Evolutionary conservation across 441 rosid species (phyloP), one percentile per base, ranked within the genome.

Genomic region (Populus hybrid): DNA sequence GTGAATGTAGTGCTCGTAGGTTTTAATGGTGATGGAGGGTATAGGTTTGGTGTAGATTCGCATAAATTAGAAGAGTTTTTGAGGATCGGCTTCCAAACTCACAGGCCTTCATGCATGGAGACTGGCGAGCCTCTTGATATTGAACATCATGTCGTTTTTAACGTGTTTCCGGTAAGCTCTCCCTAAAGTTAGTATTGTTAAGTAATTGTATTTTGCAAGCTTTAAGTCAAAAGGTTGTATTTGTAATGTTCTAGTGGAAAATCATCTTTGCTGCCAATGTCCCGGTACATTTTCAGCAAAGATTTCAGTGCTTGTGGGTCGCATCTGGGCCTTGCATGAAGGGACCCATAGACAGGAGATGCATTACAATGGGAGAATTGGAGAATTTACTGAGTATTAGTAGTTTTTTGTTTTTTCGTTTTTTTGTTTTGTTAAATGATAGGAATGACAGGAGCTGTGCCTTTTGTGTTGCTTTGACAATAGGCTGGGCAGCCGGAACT

Each of bases 401-500:
- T 57, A 30, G 23, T 54, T 28, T 57, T 57, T 24, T 8, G 28
- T 21, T 0, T 32, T 32, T 6, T 34, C 2, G 67, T 61, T 68
- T 68, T 68, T 57, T 59, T 23, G 2, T 4, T 12, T 26, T 38
- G 38, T 80, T 28, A 46, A n/a, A 18, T 73, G 65, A 24, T 57
- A 2, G 20, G 30, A 35, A 50, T 72, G 50, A 74, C 66, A 40
- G 3, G 10, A 57, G 63, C 20, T 46, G 69, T 74, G 9, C 69
- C 3, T 16, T 18, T 26, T 67, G 18, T 70, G 67, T 70, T 32
- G 74, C 26, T 69, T 57, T 75, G 32, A 61, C 36, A 66, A 67
- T 80, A 96, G 99, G 94, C 88, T 79, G 98, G 96, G 64, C 97
- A 93, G 83, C 91, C 93, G 1, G 99, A 96, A 80, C 72, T 96